phyloP scores from a whole-genome alignment of 1,284 basidiomycete species.

The Phellopilus nigrolimitatus region DNA sequence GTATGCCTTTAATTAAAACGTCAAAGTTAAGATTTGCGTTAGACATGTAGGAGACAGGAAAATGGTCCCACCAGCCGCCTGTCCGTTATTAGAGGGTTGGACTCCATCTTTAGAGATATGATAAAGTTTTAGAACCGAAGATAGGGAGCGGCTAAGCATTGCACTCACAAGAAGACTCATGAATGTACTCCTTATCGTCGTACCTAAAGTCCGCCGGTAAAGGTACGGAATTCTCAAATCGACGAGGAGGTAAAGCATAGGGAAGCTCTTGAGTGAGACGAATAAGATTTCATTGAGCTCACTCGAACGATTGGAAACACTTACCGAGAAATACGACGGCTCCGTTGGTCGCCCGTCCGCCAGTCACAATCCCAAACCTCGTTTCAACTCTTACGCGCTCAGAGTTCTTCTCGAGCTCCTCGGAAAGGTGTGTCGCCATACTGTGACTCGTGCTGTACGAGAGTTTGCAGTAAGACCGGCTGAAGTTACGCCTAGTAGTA shows the following conservation, averaged over 20 bases:
- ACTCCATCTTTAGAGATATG: slow-evolving; percentile 57
- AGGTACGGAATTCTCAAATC: slow-evolving; percentile 59
- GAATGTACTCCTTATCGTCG: slow-evolving; percentile 51
- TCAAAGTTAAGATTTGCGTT: background rate
- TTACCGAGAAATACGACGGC: slow-evolving; percentile 59
- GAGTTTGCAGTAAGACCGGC: background rate
- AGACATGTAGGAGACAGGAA: too few relatives aligned
- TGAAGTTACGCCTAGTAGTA: background rate
- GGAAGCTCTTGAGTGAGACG: slow-evolving; percentile 54
- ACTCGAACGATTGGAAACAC: slow-evolving; percentile 15
- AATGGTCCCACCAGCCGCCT: slow-evolving; percentile 40
- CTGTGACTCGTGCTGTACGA: background rate
- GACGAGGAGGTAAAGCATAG: slow-evolving; percentile 57
- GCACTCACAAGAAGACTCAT: slow-evolving; percentile 53
- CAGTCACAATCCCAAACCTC: slow-evolving; percentile 48
- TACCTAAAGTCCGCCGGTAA: slow-evolving; percentile 53
- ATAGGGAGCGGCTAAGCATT: background rate
- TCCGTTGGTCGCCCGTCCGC: slow-evolving; percentile 55
- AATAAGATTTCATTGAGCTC: background rate
- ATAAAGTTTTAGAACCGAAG: background rate
- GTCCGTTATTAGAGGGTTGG: slow-evolving; percentile 62
- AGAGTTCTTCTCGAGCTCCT: slow-evolving; percentile 41
- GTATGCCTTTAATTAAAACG: slow-evolving; percentile 31
- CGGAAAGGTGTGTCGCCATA: slow-evolving; percentile 36
- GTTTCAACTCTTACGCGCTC: slow-evolving; percentile 47